Percentiles rank a stretch among this genome's conserved stretches.
Conservation (phyloP, 169 alveolate species). For the Eimeria maxima region DNA sequence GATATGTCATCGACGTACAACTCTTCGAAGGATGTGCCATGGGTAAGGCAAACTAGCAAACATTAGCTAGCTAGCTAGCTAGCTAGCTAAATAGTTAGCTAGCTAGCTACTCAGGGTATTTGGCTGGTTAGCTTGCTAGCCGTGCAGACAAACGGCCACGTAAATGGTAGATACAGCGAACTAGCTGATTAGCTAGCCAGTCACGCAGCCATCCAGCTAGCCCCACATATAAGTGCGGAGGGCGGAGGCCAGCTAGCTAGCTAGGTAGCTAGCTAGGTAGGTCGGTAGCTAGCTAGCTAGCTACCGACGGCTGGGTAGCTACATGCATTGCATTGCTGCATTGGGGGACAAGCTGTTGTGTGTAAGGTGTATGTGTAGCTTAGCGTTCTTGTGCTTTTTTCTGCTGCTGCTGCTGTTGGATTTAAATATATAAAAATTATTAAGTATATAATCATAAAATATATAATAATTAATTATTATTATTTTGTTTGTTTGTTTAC, state of each 20-base stretch:
- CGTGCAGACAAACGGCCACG: neutral
- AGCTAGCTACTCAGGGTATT: neutral
- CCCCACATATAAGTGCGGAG: no score
- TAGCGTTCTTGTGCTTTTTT: no score
- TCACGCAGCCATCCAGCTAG: neutral
- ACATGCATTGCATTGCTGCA: neutral
- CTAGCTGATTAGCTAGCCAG: neutral
- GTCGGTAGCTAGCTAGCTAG: neutral
- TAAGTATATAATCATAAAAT: no score
- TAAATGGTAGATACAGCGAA: neutral
- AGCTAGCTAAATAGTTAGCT: neutral
- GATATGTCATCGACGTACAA: slow-evolving; percentile 83
- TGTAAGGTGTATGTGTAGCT: no score
- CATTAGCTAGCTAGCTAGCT: neutral
- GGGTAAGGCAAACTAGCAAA: slow-evolving; percentile 9
- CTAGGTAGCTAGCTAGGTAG: neutral
- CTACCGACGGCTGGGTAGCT: neutral
- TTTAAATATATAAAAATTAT: no score
- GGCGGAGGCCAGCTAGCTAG: neutral
- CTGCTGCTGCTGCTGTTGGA: no score
- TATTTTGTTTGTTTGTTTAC: neutral
- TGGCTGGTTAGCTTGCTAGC: neutral
- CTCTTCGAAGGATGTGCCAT: slow-evolving; percentile 83
- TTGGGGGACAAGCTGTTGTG: neutral
- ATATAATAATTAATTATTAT: no score